Evolutionary conservation across 306 rosid species (phyloP).

Genomic region (Citrullus mucosospermus): DNA sequence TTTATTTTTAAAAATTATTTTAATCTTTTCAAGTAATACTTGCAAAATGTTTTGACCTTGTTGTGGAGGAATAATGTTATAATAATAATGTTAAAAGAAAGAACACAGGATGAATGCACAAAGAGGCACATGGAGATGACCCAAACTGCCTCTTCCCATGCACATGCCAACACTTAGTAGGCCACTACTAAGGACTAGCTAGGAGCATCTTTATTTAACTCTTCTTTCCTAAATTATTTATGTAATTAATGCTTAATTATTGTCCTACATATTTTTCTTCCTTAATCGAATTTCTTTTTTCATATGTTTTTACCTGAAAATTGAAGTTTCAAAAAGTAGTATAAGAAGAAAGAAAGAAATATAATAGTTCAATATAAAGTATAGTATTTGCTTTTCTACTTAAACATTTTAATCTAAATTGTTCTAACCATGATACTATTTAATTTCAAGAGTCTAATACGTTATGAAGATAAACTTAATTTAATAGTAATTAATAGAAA

Average conservation of each 20-base stretch:
- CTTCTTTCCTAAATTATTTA: neutral
- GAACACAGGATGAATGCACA: neutral
- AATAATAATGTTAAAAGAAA: neutral
- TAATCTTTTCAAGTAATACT: neutral
- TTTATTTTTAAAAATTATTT: no score
- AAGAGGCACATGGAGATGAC: constrained; percentile 5
- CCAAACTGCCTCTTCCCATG: neutral
- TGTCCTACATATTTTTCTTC: neutral
- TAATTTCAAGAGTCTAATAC: no score
- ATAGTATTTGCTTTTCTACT: no score
- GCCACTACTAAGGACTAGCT: neutral
- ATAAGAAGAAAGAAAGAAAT: no score
- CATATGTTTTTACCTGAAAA: neutral
- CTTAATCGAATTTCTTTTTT: no score
- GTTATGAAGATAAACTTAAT: no score
- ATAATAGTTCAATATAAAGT: no score
- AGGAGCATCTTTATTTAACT: neutral
- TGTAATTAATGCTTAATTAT: neutral
- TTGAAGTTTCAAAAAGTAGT: neutral
- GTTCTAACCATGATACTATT: no score
- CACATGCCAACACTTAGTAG: neutral
- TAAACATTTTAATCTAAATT: no score
- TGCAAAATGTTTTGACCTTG: neutral
- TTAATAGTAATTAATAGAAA: no score
- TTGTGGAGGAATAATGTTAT: neutral